Base-by-base conservation (phyloP, 768 basidiomycete species). In the Daedaleopsis sinensis region DNA sequence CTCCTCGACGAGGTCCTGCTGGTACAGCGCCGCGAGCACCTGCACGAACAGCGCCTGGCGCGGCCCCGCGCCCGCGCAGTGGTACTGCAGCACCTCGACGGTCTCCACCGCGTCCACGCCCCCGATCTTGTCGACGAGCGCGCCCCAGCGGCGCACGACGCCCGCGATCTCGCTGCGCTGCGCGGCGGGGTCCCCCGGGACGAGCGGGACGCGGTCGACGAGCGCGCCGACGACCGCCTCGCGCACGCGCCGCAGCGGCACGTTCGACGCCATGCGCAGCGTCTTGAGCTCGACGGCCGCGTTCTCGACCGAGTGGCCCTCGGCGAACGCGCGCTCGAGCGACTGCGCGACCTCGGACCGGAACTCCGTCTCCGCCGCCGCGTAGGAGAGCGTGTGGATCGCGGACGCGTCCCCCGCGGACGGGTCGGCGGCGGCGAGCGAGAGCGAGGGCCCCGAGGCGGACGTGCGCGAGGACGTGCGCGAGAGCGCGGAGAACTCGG, bases 181-280 rank as follows among this genome's bases (percentile, higher is more conserved):
- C 19, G 79, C 79, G 3, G 72, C 73, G 0, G 81, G 78, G 36
- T 84, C 84, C 3, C 80, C 84, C 2, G 83, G 82, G 1, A 87
- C 79, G 44, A 93, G 75, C 52, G 78, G 78, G 49, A 95, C 88
- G 61, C 83, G 83, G 61, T 87, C 85, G 57, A 96, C 87, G 59
- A 98, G 81, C 42, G 87, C 91, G n/a, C 82, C 82, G 39, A 98
- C 81, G n/a, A 98, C 93, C 16, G 90, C 91, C 73, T 95, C 90
- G 54, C 91, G 82, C 16, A 97, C 95, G 53, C 87, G 81, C n/a
- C 82, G 83, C 19, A 97, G 81, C 12, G 92, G 84, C 27, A 98
- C 96, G 68, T 98, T 98, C 69, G 90, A 92, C 38, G 94, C 94
- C 93, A 98, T 96, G 52, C 96, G 91, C 48, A 99, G 83, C 47